These are phyloP conservation scores for Fusarium decemcellulare DNA, from an alignment of 2,329 filamentous ascomycete genomes.

Conservation along the genomic window DNA sequence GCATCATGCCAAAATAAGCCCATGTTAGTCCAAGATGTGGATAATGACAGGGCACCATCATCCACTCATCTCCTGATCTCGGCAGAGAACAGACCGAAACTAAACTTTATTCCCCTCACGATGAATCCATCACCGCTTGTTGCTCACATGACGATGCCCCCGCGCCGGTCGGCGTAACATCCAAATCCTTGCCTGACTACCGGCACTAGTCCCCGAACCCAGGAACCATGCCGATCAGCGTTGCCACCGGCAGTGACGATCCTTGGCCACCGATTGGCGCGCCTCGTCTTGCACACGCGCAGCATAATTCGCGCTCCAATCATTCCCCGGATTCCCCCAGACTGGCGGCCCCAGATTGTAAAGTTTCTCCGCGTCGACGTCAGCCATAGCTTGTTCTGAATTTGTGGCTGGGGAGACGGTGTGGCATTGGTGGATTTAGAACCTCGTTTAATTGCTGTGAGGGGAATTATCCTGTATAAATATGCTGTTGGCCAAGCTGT, in stretches of 20 bases:
- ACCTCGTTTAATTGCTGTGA: neutral
- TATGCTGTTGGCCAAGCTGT: neutral
- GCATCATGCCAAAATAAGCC: neutral
- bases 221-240: conserved; percentile 7
- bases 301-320: conserved; percentile 33
- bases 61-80: conserved; percentile 30
- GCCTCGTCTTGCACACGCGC: conserved; percentile 10
- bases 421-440: conserved; percentile 17
- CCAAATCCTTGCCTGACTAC: conserved; percentile 22
- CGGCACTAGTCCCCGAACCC: conserved; percentile 14
- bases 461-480: conserved; percentile 23
- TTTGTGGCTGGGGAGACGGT: conserved; percentile 4
- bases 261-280: conserved; percentile 27
- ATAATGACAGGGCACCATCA: neutral
- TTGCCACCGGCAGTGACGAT: conserved; percentile 9
- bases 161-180: conserved; percentile 20
- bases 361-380: conserved; percentile 30
- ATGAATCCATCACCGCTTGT: neutral
- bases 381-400: neutral
- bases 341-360: conserved; percentile 21
- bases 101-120: conserved; percentile 28
- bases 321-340: conserved; percentile 33
- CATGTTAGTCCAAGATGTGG: neutral
- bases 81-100: conserved; percentile 11
- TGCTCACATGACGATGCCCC: conserved; percentile 5